Evolutionary conservation across 352 stramenopile genomes (phyloP), one percentile per base, ranked within the genome.

Genomic region (Phytophthora cactorum): DNA sequence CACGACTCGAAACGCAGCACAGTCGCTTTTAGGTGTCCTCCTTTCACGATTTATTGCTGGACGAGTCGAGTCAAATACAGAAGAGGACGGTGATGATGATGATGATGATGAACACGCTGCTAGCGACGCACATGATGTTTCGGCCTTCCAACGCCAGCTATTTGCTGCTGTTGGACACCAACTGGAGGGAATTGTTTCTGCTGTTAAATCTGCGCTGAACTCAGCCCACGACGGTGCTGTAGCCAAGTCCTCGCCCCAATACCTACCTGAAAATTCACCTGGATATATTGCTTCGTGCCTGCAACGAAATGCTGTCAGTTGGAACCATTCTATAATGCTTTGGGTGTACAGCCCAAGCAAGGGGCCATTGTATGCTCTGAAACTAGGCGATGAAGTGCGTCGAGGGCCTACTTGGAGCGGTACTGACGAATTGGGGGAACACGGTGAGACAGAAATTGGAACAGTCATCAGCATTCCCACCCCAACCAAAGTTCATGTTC

Each of bases 271-370:
- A 31, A 62, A 75, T 29, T 81, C 68, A 0, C 74, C 71, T 31
- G 81, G 78, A n/a, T 66, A 86, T 7, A 87, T 68, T 8, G 52
- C 79, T 1, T 66, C 81, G 9, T 73, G 70, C 36, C 32, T 67
- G 46, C 62, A 74, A 25, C 68, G 25, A 44, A 75, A 61, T 38
- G 52, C 72, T 14, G 57, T 93, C 12, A 60, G 61, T 27, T 93
- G 85, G 81, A 90, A 93, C 45, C 82, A 95, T 63, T 84, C 86
- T 2, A 89, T 95, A 25, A 84, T 90, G 81, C 67, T 93, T 1
- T 95, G 86, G 86, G 46, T 93, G 29, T 91, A 85, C 38, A 76
- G 86, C 7, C 63, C 81, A 22, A 71, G 70, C 8, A 77, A 71
- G 27, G 60, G 59, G 1, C 60, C 59, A 8, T 60, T 83, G 3